Evolutionary conservation across 495 filamentous ascomycete species (phyloP).

Genomic region (Podospora sp.): DNA sequence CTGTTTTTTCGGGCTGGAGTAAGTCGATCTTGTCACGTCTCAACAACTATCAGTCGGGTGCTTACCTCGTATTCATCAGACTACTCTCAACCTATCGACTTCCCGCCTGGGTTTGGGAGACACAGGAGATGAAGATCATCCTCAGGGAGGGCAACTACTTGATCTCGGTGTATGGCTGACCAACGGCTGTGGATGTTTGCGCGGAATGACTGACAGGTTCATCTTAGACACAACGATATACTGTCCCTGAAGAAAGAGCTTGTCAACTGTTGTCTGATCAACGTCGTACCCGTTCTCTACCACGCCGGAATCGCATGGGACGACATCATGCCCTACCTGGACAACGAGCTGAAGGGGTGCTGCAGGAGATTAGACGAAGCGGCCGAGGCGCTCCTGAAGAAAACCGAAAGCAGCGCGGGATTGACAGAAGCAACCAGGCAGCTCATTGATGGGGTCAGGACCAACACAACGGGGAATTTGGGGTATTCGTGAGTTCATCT

Average conservation of each 20-base stretch:
- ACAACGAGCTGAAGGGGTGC: background rate
- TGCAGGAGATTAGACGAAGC: background rate
- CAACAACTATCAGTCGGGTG: too few species aligned
- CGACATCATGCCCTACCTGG: background rate
- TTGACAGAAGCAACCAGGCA: background rate
- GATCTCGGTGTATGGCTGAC: slow-evolving; percentile 6
- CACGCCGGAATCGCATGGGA: slow-evolving; percentile 12
- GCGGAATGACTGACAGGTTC: background rate
- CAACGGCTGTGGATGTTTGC: background rate
- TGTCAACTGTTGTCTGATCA: slow-evolving; percentile 13
- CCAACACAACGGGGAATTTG: slow-evolving; percentile 5
- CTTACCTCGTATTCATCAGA: background rate
- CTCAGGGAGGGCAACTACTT: slow-evolving; percentile 11
- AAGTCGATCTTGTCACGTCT: too few species aligned
- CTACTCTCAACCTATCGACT: background rate
- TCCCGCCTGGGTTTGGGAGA: background rate
- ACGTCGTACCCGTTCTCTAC: slow-evolving; percentile 12
- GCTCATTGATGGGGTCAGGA: background rate
- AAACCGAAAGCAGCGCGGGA: background rate
- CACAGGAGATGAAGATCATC: slow-evolving; percentile 14
- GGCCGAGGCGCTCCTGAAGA: slow-evolving; percentile 1
- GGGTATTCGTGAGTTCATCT: background rate
- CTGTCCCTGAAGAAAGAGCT: slow-evolving; percentile 19
- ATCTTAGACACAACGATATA: slow-evolving; percentile 20
- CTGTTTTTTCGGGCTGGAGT: slow-evolving; percentile 13